A percentile compares a stretch with the other conserved stretches of the same genome.
Conservation (phyloP, 2,329 filamentous ascomycete species). For the Periconia sp. region DNA sequence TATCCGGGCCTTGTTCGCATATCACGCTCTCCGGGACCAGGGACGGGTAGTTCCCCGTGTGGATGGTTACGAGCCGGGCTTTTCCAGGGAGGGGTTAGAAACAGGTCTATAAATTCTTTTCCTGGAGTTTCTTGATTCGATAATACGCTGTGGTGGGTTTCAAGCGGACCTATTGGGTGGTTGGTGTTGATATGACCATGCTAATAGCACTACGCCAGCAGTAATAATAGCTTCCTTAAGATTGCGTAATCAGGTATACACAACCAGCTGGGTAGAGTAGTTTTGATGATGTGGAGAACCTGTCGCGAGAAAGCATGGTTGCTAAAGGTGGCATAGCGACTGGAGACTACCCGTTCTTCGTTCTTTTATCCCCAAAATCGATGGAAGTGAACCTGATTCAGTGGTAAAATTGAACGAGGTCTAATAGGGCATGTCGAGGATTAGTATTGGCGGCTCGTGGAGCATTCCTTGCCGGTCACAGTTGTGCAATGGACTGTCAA, state of each 20-base stretch:
- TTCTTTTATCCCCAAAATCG: neutral
- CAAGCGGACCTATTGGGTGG: conserved; percentile 10
- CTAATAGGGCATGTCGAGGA: too few species aligned
- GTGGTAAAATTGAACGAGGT: too few species aligned
- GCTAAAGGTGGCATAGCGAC: neutral
- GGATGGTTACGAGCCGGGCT: neutral
- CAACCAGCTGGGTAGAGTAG: neutral
- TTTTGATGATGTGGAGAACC: conserved; percentile 5
- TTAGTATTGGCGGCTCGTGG: too few species aligned
- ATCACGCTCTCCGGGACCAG: neutral
- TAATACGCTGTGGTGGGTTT: neutral
- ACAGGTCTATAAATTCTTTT: neutral
- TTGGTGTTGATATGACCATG: conserved; percentile 8
- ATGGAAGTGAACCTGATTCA: too few species aligned
- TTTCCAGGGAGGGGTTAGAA: neutral
- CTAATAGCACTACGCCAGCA: neutral
- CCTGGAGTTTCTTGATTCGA: neutral
- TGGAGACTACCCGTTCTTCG: neutral
- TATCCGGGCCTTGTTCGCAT: neutral
- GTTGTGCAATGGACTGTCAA: too few species aligned
- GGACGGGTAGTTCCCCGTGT: neutral
- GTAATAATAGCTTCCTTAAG: neutral
- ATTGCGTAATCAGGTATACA: conserved; percentile 2
- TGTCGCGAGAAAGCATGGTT: neutral
- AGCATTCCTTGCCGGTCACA: too few species aligned